These are phyloP conservation scores for Fragosphaeria purpurea DNA, from an alignment of 2,329 filamentous ascomycete genomes.

Conservation along the genomic window DNA sequence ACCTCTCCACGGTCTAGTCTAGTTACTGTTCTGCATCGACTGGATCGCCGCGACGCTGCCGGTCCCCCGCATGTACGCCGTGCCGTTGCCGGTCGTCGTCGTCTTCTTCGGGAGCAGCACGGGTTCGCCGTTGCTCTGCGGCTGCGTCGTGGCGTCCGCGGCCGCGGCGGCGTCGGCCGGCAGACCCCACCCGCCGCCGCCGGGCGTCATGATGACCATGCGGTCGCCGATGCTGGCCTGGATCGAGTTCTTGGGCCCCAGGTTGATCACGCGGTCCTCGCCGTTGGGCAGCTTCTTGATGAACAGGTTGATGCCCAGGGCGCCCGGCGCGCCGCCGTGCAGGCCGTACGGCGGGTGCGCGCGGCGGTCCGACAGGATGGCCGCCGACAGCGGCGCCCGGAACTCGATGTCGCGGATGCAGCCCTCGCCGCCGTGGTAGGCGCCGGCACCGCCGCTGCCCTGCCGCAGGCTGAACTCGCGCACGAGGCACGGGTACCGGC, in stretches of 20 bases:
- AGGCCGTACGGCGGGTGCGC: conserved; percentile 26
- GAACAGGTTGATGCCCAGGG: conserved; percentile 13
- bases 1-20: neutral
- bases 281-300: conserved; percentile 5
- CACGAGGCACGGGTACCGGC: conserved; percentile 24
- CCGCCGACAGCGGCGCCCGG: conserved; percentile 20
- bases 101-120: no score
- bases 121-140: no score
- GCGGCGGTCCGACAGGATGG: conserved; percentile 26
- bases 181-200: conserved; percentile 50
- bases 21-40: conserved; percentile 7
- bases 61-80: conserved; percentile 1
- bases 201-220: conserved; percentile 52
- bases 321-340: conserved; percentile 19
- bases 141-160: no score
- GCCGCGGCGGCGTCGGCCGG: neutral
- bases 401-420: conserved; percentile 26
- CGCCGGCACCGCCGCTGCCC: conserved; percentile 21
- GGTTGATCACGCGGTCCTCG: conserved; percentile 30
- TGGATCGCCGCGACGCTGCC: conserved; percentile 4
- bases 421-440: conserved; percentile 24
- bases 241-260: conserved; percentile 52
- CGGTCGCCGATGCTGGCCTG: conserved; percentile 47
- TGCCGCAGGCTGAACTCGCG: conserved; percentile 20
- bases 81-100: neutral